These are phyloP conservation scores for Ceratobasidium theobromae DNA, from an alignment of 1,284 basidiomycete genomes.

Conservation along the genomic window DNA sequence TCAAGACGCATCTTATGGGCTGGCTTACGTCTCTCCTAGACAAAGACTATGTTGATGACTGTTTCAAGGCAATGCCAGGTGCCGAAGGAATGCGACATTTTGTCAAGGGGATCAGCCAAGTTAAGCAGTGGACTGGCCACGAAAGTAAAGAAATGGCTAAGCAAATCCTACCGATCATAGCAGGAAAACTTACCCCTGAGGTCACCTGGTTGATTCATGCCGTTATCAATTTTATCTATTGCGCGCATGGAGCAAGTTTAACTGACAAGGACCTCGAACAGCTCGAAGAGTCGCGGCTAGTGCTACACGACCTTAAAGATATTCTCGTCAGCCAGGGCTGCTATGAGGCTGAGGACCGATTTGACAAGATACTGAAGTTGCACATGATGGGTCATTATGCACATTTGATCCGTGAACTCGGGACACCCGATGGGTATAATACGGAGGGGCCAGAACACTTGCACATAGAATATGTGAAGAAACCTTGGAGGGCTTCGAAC, in stretches of 20 bases:
- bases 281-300: not conserved
- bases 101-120: not conserved
- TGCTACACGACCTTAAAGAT: not conserved
- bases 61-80: conserved; percentile 4
- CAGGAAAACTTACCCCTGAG: not conserved
- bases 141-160: not conserved
- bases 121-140: not conserved
- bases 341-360: not conserved
- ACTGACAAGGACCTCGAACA: not conserved
- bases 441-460: conserved; percentile 18
- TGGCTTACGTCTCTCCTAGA: not conserved
- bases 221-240: not conserved
- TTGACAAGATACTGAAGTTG: not conserved
- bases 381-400: conserved; percentile 11
- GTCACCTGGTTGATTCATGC: not conserved
- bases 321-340: not conserved
- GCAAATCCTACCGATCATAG: not conserved
- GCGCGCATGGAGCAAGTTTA: not conserved
- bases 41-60: not conserved
- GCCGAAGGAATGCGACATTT: conserved; percentile 10
- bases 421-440: conserved; percentile 14
- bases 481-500: not conserved
- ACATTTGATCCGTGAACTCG: not conserved
- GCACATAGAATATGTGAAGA: conserved; percentile 13
- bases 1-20: conserved; percentile 35